These are phyloP conservation scores for Phialophora verrucosa DNA, from an alignment of 2,329 filamentous ascomycete species.

Conservation along the genomic window DNA sequence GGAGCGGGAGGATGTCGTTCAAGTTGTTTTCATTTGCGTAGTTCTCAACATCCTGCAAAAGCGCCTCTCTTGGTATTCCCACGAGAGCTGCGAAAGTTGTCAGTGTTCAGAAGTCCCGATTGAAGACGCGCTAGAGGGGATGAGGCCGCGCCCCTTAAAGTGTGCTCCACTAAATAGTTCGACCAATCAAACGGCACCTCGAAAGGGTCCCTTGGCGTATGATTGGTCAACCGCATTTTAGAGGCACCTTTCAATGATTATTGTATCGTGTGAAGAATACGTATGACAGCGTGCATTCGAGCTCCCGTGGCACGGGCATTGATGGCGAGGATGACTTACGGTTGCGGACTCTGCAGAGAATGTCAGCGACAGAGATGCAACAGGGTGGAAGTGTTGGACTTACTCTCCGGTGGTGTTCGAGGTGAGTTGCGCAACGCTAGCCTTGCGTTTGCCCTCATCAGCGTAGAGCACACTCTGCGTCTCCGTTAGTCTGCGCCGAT, in stretches of 20 bases:
- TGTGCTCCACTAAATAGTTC: not conserved
- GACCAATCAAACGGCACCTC: not conserved
- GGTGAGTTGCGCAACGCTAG: constrained; percentile 42
- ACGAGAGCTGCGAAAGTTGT: constrained; percentile 32
- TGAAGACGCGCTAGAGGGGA: not conserved
- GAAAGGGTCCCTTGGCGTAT: too few relatives aligned
- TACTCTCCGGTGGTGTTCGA: constrained; percentile 46
- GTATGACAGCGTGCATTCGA: not conserved
- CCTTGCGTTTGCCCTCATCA: constrained; percentile 36
- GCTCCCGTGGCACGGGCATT: not conserved
- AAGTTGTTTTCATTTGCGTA: constrained; percentile 64
- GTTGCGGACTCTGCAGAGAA: constrained; percentile 38
- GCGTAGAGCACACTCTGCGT: constrained; percentile 28
- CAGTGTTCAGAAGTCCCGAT: not conserved
- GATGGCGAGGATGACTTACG: constrained; percentile 14
- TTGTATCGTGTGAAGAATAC: not conserved
- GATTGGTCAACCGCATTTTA: not conserved
- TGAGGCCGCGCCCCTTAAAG: not conserved
- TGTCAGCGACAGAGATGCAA: constrained; percentile 6
- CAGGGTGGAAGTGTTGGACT: constrained; percentile 21
- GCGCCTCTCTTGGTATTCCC: constrained; percentile 42
- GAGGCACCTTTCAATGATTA: not conserved
- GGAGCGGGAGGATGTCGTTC: constrained; percentile 61
- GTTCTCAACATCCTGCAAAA: constrained; percentile 42
- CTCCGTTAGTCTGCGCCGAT: constrained; percentile 3